Percentiles rank a stretch among this genome's conserved stretches.
Conservation (phyloP, 139 green algal species). For the Tetratostichococcus sp. region DNA sequence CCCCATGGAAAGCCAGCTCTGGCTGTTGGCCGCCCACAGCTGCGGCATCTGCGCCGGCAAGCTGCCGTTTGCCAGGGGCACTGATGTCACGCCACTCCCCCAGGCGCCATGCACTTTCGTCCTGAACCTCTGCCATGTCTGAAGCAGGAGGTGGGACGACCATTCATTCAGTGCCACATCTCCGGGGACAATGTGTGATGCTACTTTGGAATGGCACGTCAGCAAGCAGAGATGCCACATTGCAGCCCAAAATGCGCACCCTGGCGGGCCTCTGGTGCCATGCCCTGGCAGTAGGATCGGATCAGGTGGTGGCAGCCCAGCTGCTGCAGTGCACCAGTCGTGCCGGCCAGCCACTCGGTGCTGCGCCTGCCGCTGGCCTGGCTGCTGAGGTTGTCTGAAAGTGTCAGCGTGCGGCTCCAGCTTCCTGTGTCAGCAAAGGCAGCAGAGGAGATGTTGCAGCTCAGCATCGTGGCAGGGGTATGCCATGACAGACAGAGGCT, state of each 20-base stretch:
- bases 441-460: neutral
- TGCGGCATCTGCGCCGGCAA: too few relatives aligned
- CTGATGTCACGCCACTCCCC: conserved; percentile 21
- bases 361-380: too few relatives aligned
- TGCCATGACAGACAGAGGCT: too few relatives aligned
- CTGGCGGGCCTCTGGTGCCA: neutral
- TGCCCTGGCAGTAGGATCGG: conserved; percentile 26
- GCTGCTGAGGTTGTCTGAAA: neutral
- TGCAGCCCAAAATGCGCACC: neutral
- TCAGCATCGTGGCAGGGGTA: too few relatives aligned
- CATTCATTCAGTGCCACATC: too few relatives aligned
- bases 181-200: too few relatives aligned
- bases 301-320: conserved; percentile 47
- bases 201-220: too few relatives aligned
- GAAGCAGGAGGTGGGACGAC: neutral
- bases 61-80: neutral
- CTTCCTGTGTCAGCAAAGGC: neutral
- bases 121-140: conserved; percentile 29
- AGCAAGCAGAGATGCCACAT: neutral
- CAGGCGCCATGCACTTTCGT: conserved; percentile 37
- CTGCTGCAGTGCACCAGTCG: conserved; percentile 32
- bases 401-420: neutral
- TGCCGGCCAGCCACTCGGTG: neutral
- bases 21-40: too few relatives aligned
- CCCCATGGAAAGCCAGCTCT: neutral